Evolutionary conservation across 2,329 filamentous ascomycete genomes (phyloP), one percentile per base, ranked within the genome.

Genomic region (Ophiostoma sp.): DNA sequence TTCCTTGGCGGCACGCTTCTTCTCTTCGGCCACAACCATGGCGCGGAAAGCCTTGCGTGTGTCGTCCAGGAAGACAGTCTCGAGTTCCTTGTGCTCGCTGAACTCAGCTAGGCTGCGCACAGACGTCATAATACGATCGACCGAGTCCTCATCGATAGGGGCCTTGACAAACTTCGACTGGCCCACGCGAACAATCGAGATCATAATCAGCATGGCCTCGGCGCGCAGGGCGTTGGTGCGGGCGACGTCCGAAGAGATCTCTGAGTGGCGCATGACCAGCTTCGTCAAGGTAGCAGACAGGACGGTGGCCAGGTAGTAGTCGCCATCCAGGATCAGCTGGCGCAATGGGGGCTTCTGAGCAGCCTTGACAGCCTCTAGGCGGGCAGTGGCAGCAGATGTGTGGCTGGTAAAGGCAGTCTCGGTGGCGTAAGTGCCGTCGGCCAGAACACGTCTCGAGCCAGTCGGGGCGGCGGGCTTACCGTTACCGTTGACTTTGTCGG

Each of bases 161-260:
- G 92, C 90, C 82, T 98, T 98, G 76, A 96, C 95, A 74, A 99
- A 99, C 72, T 97, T 92, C n/a, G 94, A 98, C 79, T 99, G 95
- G 55, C 95, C 95, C 70, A 97, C 95, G 65, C 95, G 93, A 73
- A 99, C 92, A 73, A 99, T 96, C 5, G 95, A 98, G 74, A 99
- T 97, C 93, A 98, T 97, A 77, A 99, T 98, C 67, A 99, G 85
- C 95, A 99, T 99, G 62, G 95, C 95, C 79, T 99, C 95, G 3
- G 95, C 95, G 65, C 92, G 90, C 40, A 99, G 85, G 42, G 94
- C 93, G 74, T 99, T 99, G 42, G 94, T 98, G 52, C 95, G 89
- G 60, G 91, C 91, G 60, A 84, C 80, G 74, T 97, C 94, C 38
- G 89, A 82, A 1, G 94, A 97, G 70, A 98, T 93, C 76, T 98